Evolutionary conservation across 1,139 yeast genomes (phyloP).

Genomic region (Geotrichum europaeum): DNA sequence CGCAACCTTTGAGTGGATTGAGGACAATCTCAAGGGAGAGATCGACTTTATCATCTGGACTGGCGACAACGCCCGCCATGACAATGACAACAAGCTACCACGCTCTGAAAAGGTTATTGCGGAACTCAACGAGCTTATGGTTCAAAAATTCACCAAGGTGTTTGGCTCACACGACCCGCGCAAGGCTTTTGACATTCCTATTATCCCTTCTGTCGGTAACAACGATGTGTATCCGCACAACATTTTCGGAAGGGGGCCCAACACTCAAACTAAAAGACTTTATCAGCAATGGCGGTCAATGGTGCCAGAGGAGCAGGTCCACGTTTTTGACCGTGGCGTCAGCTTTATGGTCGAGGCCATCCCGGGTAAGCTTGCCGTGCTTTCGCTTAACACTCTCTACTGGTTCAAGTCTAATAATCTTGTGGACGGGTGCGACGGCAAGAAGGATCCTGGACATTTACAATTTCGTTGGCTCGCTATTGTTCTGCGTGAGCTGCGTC

Average conservation of each 20-base stretch:
- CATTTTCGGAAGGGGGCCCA: conserved; percentile 76
- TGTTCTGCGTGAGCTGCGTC: conserved; percentile 64
- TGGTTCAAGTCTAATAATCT: conserved; percentile 71
- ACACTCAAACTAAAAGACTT: conserved; percentile 72
- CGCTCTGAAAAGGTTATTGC: conserved; percentile 66
- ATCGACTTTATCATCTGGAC: conserved; percentile 87
- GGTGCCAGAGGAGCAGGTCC: conserved; percentile 73
- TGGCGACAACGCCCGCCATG: conserved; percentile 84
- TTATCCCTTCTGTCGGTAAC: conserved; percentile 72
- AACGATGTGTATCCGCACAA: conserved; percentile 89
- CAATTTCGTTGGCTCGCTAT: conserved; percentile 73
- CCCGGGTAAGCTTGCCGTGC: conserved; percentile 68
- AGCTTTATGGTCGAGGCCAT: conserved; percentile 70
- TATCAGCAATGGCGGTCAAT: conserved; percentile 65
- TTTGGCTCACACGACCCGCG: conserved; percentile 40
- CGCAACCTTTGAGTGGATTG: conserved; percentile 62
- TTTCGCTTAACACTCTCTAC: conserved; percentile 73
- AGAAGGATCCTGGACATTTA: conserved; percentile 73
- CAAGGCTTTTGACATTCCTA: conserved; percentile 37
- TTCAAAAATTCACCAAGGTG: conserved; percentile 51
- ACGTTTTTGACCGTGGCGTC: conserved; percentile 67
- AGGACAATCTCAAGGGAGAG: conserved; percentile 57
- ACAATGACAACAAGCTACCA: conserved; percentile 66
- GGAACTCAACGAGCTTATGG: conserved; percentile 59
- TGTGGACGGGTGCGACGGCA: conserved; percentile 69